These are phyloP conservation scores for Russula emetica DNA, from an alignment of 768 basidiomycete species.

Conservation along the genomic window DNA sequence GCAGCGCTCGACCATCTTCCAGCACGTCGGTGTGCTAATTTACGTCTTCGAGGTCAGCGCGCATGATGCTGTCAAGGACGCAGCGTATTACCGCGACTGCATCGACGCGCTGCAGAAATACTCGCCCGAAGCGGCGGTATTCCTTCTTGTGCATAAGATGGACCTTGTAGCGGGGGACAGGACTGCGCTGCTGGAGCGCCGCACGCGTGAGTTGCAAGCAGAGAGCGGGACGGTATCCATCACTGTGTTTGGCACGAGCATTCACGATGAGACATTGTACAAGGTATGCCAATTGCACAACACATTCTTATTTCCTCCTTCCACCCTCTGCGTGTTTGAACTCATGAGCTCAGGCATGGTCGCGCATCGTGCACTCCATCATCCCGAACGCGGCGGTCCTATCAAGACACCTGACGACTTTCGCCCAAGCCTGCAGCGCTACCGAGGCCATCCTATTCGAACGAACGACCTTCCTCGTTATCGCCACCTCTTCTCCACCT, in stretches of 20 bases:
- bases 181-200: constrained; percentile 58
- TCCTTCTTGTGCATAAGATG: constrained; percentile 96
- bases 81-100: constrained; percentile 90
- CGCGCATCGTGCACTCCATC: constrained; percentile 91
- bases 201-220: constrained; percentile 66
- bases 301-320: not conserved
- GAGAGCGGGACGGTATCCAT: constrained; percentile 57
- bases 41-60: constrained; percentile 97
- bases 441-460: constrained; percentile 96
- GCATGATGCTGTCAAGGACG: constrained; percentile 77
- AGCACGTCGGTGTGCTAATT: constrained; percentile 94
- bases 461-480: constrained; percentile 95
- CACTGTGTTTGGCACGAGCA: constrained; percentile 88
- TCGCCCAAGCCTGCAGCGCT: constrained; percentile 83
- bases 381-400: constrained; percentile 90
- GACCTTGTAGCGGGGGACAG: constrained; percentile 76
- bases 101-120: constrained; percentile 74
- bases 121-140: constrained; percentile 80
- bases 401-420: constrained; percentile 77
- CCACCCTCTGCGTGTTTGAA: not conserved
- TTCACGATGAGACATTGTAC: constrained; percentile 96
- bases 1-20: constrained; percentile 92
- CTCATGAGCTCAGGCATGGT: constrained; percentile 75
- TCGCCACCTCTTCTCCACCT: constrained; percentile 69
- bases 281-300: constrained; percentile 50